A percentile compares a stretch with the other conserved stretches of the same genome.
Conservation (phyloP, 192 early-diverging fungal genomes). For the Pilobolus umbonatus region DNA sequence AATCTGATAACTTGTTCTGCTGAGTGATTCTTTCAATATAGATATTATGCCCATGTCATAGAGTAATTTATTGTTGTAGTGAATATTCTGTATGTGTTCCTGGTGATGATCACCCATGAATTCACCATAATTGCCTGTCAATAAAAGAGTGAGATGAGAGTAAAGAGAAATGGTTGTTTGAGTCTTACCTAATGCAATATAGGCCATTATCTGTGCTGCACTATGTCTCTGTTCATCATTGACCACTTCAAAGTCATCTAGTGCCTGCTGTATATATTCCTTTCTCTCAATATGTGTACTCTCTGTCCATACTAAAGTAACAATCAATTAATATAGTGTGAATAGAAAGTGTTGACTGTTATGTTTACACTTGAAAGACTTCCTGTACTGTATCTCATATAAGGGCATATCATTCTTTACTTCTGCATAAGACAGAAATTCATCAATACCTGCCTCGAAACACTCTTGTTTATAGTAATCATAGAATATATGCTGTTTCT, state of each 20-base stretch:
- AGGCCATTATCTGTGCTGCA: constrained; percentile 54
- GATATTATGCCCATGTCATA: constrained; percentile 54
- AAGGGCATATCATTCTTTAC: constrained; percentile 34
- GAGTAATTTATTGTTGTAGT: constrained; percentile 48
- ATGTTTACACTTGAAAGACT: constrained; percentile 26
- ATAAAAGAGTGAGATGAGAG: constrained; percentile 42
- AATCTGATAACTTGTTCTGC: constrained; percentile 49
- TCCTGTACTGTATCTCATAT: constrained; percentile 36
- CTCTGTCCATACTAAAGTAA: constrained; percentile 38
- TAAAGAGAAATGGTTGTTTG: background rate
- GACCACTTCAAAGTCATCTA: constrained; percentile 56
- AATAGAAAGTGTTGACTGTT: background rate
- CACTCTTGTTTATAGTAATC: constrained; percentile 48
- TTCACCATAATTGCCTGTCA: constrained; percentile 22
- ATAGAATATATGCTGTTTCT: constrained; percentile 41
- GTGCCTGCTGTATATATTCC: constrained; percentile 44
- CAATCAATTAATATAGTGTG: too few species aligned
- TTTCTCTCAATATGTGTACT: constrained; percentile 35
- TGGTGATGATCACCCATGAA: background rate
- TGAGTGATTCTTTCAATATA: constrained; percentile 50
- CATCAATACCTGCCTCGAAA: constrained; percentile 47
- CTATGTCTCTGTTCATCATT: constrained; percentile 41
- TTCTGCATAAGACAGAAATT: constrained; percentile 54
- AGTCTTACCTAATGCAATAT: constrained; percentile 71
- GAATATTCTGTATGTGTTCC: background rate